A percentile compares a stretch with the other conserved stretches of the same genome.
Conservation (phyloP, 73 alveolate species). For the Diophrys appendiculata region DNA sequence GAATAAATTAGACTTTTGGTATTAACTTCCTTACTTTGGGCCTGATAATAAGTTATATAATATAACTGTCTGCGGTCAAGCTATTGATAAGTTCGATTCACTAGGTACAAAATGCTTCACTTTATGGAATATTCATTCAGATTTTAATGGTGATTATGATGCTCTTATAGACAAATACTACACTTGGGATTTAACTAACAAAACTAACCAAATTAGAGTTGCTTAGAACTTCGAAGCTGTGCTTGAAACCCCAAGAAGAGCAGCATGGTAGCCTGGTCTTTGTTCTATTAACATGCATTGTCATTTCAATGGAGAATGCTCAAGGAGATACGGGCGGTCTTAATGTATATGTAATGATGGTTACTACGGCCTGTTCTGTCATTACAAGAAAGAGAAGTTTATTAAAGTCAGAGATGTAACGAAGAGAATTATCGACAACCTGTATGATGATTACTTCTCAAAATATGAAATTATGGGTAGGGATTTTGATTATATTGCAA, state of each 20-base stretch:
- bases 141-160: slow-evolving; percentile 9
- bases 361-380: slow-evolving; percentile 32
- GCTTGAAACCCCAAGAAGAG: slow-evolving; percentile 6
- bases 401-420: slow-evolving; percentile 8
- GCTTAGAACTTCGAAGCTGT: slow-evolving; percentile 31
- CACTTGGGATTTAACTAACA: background rate
- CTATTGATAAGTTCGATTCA: slow-evolving; percentile 33
- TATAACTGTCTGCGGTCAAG: slow-evolving; percentile 22
- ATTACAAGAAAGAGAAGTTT: slow-evolving; percentile 4
- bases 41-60: background rate
- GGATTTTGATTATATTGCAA: slow-evolving; percentile 29
- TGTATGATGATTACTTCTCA: background rate
- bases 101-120: slow-evolving; percentile 20
- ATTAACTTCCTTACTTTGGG: slow-evolving; percentile 23
- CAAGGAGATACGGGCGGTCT: slow-evolving; percentile 1
- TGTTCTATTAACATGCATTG: slow-evolving; percentile 39
- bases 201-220: background rate
- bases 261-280: slow-evolving; percentile 7
- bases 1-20: background rate
- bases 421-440: background rate
- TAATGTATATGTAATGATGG: slow-evolving; percentile 34
- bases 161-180: background rate
- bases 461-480: background rate
- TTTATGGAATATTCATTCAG: slow-evolving; percentile 5
- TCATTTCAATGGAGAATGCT: slow-evolving; percentile 28